Evolutionary conservation across 2,329 filamentous ascomycete species (phyloP), one percentile per base, ranked within the genome.

Genomic region (Penicillium brasilianum): DNA sequence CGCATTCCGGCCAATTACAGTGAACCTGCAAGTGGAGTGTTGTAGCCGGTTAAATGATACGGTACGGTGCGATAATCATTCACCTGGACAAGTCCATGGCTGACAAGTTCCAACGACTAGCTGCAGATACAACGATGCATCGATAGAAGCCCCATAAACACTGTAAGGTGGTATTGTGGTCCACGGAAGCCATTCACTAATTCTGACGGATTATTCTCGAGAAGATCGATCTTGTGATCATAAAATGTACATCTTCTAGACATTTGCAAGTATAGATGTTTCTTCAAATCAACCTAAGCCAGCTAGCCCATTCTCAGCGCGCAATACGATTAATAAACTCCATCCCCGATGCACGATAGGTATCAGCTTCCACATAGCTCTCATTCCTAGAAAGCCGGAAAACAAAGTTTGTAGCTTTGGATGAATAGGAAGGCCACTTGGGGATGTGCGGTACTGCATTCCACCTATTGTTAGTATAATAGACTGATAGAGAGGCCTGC

Each of bases 331-430:
- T 73, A 22, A 74, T 67, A 60, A 66, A 71, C 8, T 62, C 55
- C 34, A 74, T 73, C 2, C 71, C 72, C n/a, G 64, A 62, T 7
- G 28, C 61, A 16, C 71, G 69, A 55, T 72, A 71, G 22, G 55
- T 66, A 64, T 74, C 72, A 3, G 36, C 37, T 58, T 74, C 70
- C 16, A 72, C 51, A 58, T 73, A 73, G 43, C 71, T 72, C 25
- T 66, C 61, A 36, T 64, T 58, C 20, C 60, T 55, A 2, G 71
- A 68, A 22, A 74, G 61, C 13, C 70, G 70, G 39, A 74, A 73
- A 4, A 74, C 72, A 28, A 74, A 71, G 25, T 74, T 72, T 7
- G 58, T 46, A 0, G 66, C 20, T 5, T 60, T 51, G 14, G 60
- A 55, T 9, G 63, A 57, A 49, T 72, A 74, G 8, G 48, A 56